Evolutionary conservation across 2,329 filamentous ascomycete genomes (phyloP), one percentile per base, ranked within the genome.

Genomic region (Neoascochyta sp.): DNA sequence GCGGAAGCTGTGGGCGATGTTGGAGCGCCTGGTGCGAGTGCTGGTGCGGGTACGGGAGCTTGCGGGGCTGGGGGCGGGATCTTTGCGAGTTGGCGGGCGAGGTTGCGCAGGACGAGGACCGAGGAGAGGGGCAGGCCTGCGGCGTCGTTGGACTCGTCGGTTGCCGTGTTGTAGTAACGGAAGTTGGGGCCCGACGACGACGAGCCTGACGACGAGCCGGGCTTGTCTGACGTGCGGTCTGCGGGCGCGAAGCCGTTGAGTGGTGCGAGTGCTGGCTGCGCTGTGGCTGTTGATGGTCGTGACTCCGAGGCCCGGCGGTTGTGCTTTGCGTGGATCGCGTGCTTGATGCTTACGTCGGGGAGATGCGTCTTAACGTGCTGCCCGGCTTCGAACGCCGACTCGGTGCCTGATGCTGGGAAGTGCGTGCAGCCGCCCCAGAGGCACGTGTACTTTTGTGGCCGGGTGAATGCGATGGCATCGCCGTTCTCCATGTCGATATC

Each of bases 51-150:
- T n/a, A 56, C 27, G 18, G 57, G 50, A 14, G 41, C 32, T 9
- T 52, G 23, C 2, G 42, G 29, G 2, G 50, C 39, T 1, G 57
- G 55, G 0, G 52, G 53, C 3, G 54, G 50, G 3, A 66, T 51
- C 32, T 64, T 66, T 12, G 54, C 57, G 14, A 67, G 50, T 34
- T 64, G 60, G 14, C 68, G 63, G 9, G 85, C 85, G 39, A 92
- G 77, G 55, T 92, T 92, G 16, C 86, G 76, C 24, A 92, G 71
- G 19, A 92, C 83, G 16, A 90, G 70, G 9, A 83, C 80, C 3
- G 83, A 82, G 32, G 82, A 85, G 5, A 90, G 70, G n/a, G 86
- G 83, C 19, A 90, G 80, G 4, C 86, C 86, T 1, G 81, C 82
- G 3, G 85, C 81, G 51, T 87, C 69, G 31, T 47, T 45, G 4